phyloP scores from a whole-genome alignment of 2,329 filamentous ascomycete genomes.

The Fusarium mexicanum region DNA sequence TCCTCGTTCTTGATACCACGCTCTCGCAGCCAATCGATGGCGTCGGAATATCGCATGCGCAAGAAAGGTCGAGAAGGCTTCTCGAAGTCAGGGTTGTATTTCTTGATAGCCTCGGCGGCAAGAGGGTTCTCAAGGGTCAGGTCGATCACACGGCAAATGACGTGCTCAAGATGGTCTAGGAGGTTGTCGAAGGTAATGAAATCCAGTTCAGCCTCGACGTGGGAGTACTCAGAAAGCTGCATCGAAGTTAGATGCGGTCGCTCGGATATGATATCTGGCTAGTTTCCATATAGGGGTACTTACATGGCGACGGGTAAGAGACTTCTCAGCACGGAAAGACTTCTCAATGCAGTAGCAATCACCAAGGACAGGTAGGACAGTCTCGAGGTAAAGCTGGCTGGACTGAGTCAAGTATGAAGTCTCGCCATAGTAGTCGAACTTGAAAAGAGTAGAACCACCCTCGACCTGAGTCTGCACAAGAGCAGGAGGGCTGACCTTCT shows the following conservation, averaged over 20 bases:
- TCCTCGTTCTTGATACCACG: constrained; percentile 95
- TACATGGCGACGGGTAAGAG: constrained; percentile 85
- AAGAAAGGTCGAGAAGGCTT: constrained; percentile 85
- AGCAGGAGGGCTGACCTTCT: constrained; percentile 88
- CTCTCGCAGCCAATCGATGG: constrained; percentile 91
- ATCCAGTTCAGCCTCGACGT: constrained; percentile 95
- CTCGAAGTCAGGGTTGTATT: constrained; percentile 91
- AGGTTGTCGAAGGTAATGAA: constrained; percentile 94
- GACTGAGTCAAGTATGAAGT: constrained; percentile 95
- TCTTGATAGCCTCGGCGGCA: constrained; percentile 77
- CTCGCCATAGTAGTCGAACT: constrained; percentile 88
- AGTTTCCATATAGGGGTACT: neutral
- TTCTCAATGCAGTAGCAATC: constrained; percentile 99
- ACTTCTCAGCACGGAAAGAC: constrained; percentile 98
- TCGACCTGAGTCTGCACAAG: constrained; percentile 97
- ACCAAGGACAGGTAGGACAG: constrained; percentile 86
- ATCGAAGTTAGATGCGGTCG: neutral
- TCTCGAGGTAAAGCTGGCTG: constrained; percentile 97
- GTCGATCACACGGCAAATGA: constrained; percentile 88
- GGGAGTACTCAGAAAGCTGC: constrained; percentile 87
- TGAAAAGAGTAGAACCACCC: constrained; percentile 90
- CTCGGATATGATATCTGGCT: neutral
- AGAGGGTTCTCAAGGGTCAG: constrained; percentile 77
- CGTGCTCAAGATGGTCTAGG: constrained; percentile 83
- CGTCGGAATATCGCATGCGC: constrained; percentile 94